These are phyloP conservation scores for Cornus suecica DNA, from an alignment of 148 eudicot genomes.

Conservation along the genomic window DNA sequence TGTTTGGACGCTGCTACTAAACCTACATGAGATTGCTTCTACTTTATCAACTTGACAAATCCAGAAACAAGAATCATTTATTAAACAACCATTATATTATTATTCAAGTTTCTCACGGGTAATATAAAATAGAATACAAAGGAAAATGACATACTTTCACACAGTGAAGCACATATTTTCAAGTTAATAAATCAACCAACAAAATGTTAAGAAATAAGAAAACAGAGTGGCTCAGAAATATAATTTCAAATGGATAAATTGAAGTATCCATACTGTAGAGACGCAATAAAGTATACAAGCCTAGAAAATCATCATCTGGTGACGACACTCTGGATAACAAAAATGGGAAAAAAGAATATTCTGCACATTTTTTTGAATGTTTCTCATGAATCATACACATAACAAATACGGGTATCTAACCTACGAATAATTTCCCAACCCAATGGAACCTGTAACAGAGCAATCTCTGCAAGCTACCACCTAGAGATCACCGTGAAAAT, in stretches of 20 bases:
- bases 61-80: not conserved
- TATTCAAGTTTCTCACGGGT: not conserved
- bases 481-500: slow-evolving; percentile 9
- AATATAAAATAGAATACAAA: too few species aligned
- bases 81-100: not conserved
- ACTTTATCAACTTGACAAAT: slow-evolving; percentile 11
- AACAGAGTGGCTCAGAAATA: not conserved
- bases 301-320: not conserved
- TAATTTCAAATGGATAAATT: not conserved
- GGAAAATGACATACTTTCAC: too few species aligned
- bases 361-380: slow-evolving; percentile 48
- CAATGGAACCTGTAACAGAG: slow-evolving; percentile 21
- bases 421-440: slow-evolving; percentile 17
- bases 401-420: slow-evolving; percentile 17
- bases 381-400: slow-evolving; percentile 44
- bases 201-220: too few species aligned
- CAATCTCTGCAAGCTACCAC: slow-evolving; percentile 15
- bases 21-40: slow-evolving; percentile 13
- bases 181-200: too few species aligned
- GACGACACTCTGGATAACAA: not conserved
- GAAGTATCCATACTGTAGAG: not conserved
- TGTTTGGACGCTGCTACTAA: slow-evolving; percentile 1
- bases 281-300: not conserved
- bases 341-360: slow-evolving; percentile 23
- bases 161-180: too few species aligned